Base-by-base conservation (phyloP, 768 basidiomycete species). In the Lactifluus piperatus region DNA sequence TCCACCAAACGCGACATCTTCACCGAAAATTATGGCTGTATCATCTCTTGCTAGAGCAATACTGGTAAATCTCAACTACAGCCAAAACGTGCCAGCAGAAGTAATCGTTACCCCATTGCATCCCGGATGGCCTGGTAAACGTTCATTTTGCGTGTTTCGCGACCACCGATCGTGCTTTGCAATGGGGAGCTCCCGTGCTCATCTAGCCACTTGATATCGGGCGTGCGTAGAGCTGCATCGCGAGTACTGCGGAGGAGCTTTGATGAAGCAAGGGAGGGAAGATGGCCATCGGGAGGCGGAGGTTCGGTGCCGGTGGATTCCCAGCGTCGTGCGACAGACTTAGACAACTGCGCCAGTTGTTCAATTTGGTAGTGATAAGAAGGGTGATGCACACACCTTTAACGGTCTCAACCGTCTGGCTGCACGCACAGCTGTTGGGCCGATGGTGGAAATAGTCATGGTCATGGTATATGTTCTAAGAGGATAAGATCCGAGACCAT, bases 61-160 rank as follows among this genome's bases (percentile, higher is more conserved):
- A 57, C 91, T 91, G 57, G 11, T 43, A 26, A 30, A 54, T 34
- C 47, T 44, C 43, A 29, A 22, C 39, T 16, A 10, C 54, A n/a
- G 48, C 41, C 52, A 47, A 45, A 49, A 59, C n/a, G 39, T 39
- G 43, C 20, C 20, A 54, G 54, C 5, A 22, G 37, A 41, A 48
- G 10, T 46, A n/a, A 64, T 7, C 73, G 51, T 44, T 66, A 87
- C 89, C 86, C 86, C 76, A 97, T 81, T 2, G 91, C 92, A 69
- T 95, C 92, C 48, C 94, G 79, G 14, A 97, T 81, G 1, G 94
- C 90, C 69, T 97, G 94, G 71, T 93, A 97, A 64, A 86, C 76
- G 69, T 97, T 97, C 92, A 95, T 95, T 75, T 94, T 93, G 64
- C 91, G 82, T 22, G 91, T 94, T 72, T 92, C 88, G 51, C 89